These are phyloP conservation scores for Dalbergia cultrata DNA, from an alignment of 306 rosid genomes.

Conservation along the genomic window DNA sequence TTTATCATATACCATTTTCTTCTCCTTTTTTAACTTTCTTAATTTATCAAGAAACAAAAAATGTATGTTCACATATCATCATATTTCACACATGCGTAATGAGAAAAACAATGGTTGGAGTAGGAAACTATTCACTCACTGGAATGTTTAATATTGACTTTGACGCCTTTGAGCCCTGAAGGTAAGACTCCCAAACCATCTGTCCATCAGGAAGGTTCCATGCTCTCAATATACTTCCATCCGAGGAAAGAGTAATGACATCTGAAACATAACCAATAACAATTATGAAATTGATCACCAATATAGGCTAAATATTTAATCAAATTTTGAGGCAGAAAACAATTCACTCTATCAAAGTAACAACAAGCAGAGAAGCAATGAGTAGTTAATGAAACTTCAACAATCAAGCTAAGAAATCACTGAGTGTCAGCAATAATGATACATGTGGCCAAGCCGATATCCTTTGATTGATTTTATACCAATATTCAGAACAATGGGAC, in stretches of 20 bases:
- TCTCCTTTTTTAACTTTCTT: slow-evolving; percentile 9
- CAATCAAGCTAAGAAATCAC: slow-evolving; percentile 29
- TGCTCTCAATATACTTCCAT: slow-evolving; percentile 86
- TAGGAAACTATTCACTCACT: slow-evolving; percentile 61
- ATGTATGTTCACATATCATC: not conserved
- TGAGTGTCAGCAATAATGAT: not conserved
- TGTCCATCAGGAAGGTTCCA: slow-evolving; percentile 99
- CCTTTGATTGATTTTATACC: slow-evolving; percentile 22
- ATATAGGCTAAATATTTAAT: slow-evolving; percentile 16
- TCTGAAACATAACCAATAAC: slow-evolving; percentile 63
- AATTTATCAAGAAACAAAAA: slow-evolving; percentile 30
- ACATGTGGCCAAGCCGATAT: slow-evolving; percentile 7
- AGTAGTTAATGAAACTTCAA: slow-evolving; percentile 30
- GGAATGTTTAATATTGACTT: slow-evolving; percentile 73
- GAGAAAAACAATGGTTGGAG: slow-evolving; percentile 1
- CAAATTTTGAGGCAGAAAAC: slow-evolving; percentile 24
- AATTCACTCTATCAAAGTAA: slow-evolving; percentile 31
- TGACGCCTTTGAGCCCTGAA: slow-evolving; percentile 71
- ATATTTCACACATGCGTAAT: slow-evolving; percentile 20
- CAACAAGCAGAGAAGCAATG: slow-evolving; percentile 23
- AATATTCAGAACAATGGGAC: slow-evolving; percentile 34
- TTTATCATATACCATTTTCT: slow-evolving; percentile 5
- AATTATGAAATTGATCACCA: slow-evolving; percentile 21
- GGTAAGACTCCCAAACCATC: slow-evolving; percentile 94
- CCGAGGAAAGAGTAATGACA: slow-evolving; percentile 88